Conservation (phyloP, 2,329 filamentous ascomycete species). For the Monosporascus sp. region DNA sequence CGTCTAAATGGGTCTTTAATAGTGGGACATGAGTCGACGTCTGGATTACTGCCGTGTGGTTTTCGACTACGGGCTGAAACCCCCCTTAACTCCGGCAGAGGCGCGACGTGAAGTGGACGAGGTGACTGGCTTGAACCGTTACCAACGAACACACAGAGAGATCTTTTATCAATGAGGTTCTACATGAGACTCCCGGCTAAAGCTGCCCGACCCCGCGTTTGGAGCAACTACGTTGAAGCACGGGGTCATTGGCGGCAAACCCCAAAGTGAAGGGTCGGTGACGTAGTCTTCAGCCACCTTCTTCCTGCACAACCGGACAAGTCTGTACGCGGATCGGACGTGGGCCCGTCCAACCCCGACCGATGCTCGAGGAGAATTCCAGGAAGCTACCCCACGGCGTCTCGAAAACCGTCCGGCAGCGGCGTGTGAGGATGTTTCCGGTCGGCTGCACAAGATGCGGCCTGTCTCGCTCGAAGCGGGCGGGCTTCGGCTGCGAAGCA, state of each 20-base stretch:
- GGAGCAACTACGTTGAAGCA: constrained; percentile 34
- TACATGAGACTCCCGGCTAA: constrained; percentile 49
- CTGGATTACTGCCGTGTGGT: constrained; percentile 44
- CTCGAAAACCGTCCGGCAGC: constrained; percentile 50
- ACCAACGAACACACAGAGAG: constrained; percentile 40
- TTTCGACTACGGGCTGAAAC: constrained; percentile 45
- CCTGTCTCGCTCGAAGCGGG: too few species aligned
- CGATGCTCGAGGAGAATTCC: constrained; percentile 54
- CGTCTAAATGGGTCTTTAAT: constrained; percentile 7
- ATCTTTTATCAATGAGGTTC: constrained; percentile 44
- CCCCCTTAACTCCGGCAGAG: constrained; percentile 40
- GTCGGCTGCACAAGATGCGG: too few species aligned
- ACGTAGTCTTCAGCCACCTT: constrained; percentile 40
- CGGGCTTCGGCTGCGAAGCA: too few species aligned
- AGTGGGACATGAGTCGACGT: constrained; percentile 50
- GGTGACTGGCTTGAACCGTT: constrained; percentile 42
- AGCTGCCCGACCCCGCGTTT: constrained; percentile 45
- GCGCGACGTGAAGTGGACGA: constrained; percentile 49
- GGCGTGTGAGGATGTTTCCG: constrained; percentile 48
- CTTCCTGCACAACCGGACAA: constrained; percentile 50
- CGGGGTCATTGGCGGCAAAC: constrained; percentile 48
- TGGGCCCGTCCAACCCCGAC: constrained; percentile 54
- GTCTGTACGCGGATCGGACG: constrained; percentile 50
- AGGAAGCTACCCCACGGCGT: constrained; percentile 31
- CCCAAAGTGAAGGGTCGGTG: constrained; percentile 39